Evolutionary conservation across 2,329 filamentous ascomycete species (phyloP).

Genomic region (Talaromyces verruculosus): DNA sequence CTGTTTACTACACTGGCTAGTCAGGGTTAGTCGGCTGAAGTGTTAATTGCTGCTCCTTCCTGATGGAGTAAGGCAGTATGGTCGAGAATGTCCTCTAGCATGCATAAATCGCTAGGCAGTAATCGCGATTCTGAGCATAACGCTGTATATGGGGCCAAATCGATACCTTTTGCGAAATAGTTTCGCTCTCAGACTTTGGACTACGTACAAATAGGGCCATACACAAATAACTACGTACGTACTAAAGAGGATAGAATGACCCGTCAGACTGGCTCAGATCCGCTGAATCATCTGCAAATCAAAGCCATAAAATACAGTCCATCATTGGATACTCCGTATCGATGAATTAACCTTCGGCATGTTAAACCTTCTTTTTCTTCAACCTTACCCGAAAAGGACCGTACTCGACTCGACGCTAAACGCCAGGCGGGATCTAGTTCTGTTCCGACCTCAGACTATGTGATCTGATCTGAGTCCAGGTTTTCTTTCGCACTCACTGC

Average conservation of each 20-base stretch:
- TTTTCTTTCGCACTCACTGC: background rate
- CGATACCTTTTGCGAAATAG: background rate
- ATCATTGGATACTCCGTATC: background rate
- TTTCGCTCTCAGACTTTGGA: background rate
- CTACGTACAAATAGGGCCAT: background rate
- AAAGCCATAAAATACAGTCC: background rate
- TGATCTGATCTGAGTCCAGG: background rate
- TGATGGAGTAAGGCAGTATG: background rate
- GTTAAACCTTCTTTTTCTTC: slow-evolving; percentile 6
- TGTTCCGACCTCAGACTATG: background rate
- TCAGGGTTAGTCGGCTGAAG: background rate
- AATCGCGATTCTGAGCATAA: background rate
- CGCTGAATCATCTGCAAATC: background rate
- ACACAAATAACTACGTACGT: background rate
- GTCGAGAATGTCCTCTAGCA: background rate
- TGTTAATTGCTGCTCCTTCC: background rate
- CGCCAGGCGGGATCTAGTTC: background rate
- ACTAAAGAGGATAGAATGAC: slow-evolving; percentile 5
- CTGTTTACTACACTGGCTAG: background rate
- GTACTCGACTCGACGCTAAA: slow-evolving; percentile 11
- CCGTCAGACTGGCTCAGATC: slow-evolving; percentile 22
- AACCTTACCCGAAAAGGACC: slow-evolving; percentile 15
- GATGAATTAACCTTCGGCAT: slow-evolving; percentile 11
- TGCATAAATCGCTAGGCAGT: background rate
- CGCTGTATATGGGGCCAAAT: background rate